A percentile compares a stretch with the other conserved stretches of the same genome.
phyloP scores from a whole-genome alignment of 345 rosid species.

The Populus alba region DNA sequence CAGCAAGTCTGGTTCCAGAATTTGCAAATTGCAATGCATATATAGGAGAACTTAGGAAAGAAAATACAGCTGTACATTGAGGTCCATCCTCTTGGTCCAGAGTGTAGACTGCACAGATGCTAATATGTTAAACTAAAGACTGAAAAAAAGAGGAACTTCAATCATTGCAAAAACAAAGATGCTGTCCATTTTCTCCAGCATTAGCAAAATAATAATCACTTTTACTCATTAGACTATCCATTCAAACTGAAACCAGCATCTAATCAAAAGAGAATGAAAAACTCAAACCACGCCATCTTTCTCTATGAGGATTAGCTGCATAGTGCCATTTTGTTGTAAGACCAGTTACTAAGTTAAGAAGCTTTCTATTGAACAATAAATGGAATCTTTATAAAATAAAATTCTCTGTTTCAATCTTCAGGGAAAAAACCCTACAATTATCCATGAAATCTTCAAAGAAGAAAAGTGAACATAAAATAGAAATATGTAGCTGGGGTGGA shows the following conservation, averaged over 20 bases:
- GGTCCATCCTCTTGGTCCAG: conserved; percentile 60
- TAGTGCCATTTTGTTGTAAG: not conserved
- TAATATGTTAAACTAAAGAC: not conserved
- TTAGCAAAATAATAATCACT: not conserved
- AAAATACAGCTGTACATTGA: conserved; percentile 61
- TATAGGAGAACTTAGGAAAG: conserved; percentile 58
- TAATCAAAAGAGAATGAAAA: not conserved
- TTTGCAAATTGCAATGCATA: conserved; percentile 48
- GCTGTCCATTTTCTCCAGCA: not conserved
- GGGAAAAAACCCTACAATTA: not conserved
- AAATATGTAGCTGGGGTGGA: not conserved
- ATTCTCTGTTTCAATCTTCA: not conserved
- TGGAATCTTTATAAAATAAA: not conserved
- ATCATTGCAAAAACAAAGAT: not conserved
- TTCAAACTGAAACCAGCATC: not conserved
- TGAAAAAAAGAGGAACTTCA: conserved; percentile 11
- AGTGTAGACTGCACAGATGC: conserved; percentile 48
- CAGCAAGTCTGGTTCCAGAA: conserved; percentile 59
- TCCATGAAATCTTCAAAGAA: not conserved
- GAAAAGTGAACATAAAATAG: not conserved
- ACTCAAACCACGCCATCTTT: not conserved
- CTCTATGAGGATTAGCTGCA: not conserved
- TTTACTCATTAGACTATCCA: not conserved
- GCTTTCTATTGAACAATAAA: not conserved
- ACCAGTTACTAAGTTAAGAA: not conserved